Conservation (phyloP, 768 basidiomycete species). For the Tylopilus rubrobrunneus region DNA sequence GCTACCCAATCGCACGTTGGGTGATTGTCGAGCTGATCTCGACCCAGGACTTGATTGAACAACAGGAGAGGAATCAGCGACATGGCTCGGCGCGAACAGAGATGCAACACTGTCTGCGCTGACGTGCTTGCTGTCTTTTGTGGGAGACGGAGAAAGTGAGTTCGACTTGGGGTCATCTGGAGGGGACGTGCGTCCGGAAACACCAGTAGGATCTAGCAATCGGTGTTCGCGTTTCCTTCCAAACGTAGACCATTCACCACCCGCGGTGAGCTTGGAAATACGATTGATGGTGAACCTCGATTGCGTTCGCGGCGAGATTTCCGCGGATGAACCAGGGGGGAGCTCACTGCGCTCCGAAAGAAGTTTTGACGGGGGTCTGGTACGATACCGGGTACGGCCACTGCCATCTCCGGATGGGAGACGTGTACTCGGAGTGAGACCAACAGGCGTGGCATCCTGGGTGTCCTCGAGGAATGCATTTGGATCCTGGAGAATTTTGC, state of each 20-base stretch:
- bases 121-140: conserved; percentile 12
- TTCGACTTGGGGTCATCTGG: conserved; percentile 8
- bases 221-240: conserved; percentile 25
- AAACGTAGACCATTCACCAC: conserved; percentile 36
- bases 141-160: conserved; percentile 20
- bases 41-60: conserved; percentile 7
- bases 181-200: conserved; percentile 12
- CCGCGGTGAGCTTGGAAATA: conserved; percentile 16
- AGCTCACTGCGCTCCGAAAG: background rate
- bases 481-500: conserved; percentile 30
- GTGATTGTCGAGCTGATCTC: conserved; percentile 20
- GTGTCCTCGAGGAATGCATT: conserved; percentile 25
- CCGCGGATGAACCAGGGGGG: background rate
- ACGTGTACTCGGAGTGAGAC: conserved; percentile 29
- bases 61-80: conserved; percentile 9
- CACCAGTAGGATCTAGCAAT: conserved; percentile 10
- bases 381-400: background rate
- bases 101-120: conserved; percentile 19
- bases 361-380: conserved; percentile 1
- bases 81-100: conserved; percentile 16
- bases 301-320: conserved; percentile 11
- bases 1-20: conserved; percentile 17
- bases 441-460: conserved; percentile 10
- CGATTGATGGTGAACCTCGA: conserved; percentile 11
- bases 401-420: conserved; percentile 12